Conservation (phyloP, 176 grass and related monocot genomes). For the Carex pumila region DNA sequence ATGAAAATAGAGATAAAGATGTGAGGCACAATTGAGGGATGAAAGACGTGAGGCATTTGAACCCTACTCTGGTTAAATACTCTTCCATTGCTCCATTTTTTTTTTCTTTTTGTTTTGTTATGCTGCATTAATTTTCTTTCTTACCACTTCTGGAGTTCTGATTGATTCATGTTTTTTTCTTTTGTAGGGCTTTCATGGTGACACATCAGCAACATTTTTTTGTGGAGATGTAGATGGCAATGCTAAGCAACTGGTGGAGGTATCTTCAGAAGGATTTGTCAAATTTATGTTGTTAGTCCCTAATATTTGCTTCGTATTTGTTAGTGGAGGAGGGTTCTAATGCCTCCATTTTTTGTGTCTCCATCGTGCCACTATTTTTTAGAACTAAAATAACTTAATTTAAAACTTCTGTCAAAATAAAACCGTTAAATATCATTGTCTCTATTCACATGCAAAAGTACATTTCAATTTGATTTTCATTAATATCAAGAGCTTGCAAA, state of each 20-base stretch:
- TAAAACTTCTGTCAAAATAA: too few species aligned
- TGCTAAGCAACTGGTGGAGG: slow-evolving; percentile 91
- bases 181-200: slow-evolving; percentile 94
- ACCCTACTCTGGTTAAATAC: not conserved
- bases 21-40: too few species aligned
- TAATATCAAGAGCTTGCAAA: too few species aligned
- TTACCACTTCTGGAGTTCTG: not conserved
- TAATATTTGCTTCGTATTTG: not conserved
- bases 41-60: too few species aligned
- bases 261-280: slow-evolving; percentile 16
- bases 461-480: too few species aligned
- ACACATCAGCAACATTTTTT: slow-evolving; percentile 91
- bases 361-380: too few species aligned
- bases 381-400: too few species aligned
- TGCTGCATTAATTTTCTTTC: not conserved
- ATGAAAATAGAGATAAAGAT: too few species aligned
- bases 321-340: not conserved
- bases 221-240: slow-evolving; percentile 74
- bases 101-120: slow-evolving; percentile 1
- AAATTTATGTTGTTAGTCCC: not conserved
- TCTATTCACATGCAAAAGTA: too few species aligned
- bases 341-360: too few species aligned
- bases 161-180: not conserved
- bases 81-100: slow-evolving; percentile 13
- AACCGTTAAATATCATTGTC: too few species aligned